Evolutionary conservation across 352 stramenopile genomes (phyloP).

Genomic region (Sclerospora graminicola): DNA sequence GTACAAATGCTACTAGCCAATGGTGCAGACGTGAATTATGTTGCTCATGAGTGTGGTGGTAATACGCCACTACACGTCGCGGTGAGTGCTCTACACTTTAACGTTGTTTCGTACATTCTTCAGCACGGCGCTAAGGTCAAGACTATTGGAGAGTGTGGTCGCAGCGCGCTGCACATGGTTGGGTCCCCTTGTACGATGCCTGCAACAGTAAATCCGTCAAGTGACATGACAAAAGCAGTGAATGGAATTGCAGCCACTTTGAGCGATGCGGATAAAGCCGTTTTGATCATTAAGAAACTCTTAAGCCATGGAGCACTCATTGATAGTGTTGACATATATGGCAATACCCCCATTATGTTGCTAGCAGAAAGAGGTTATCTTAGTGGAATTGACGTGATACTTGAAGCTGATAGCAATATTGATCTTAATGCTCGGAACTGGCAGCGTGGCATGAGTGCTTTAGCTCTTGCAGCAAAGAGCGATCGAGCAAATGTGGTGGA

Average conservation of each 20-base stretch:
- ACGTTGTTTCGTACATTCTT: slow-evolving; percentile 80
- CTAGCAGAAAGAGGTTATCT: slow-evolving; percentile 61
- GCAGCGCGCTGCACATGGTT: slow-evolving; percentile 72
- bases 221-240: slow-evolving; percentile 14
- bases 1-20: slow-evolving; percentile 85
- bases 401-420: slow-evolving; percentile 58
- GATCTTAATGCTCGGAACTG: slow-evolving; percentile 74
- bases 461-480: slow-evolving; percentile 62
- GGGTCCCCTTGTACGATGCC: slow-evolving; percentile 55
- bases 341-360: slow-evolving; percentile 76
- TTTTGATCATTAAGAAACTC: slow-evolving; percentile 80
- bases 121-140: slow-evolving; percentile 80
- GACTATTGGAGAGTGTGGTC: slow-evolving; percentile 51
- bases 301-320: slow-evolving; percentile 53
- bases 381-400: slow-evolving; percentile 58
- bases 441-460: slow-evolving; percentile 66
- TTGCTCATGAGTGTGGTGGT: slow-evolving; percentile 67
- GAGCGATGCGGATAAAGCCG: slow-evolving; percentile 42
- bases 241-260: slow-evolving; percentile 20
- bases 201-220: slow-evolving; percentile 24
- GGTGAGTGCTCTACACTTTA: slow-evolving; percentile 73
- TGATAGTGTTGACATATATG: slow-evolving; percentile 69
- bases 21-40: slow-evolving; percentile 81
- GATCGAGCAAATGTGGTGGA: slow-evolving; percentile 61
- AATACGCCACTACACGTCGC: slow-evolving; percentile 76